Conservation (phyloP, 805 yeast species). For the Myxozyma monticola region DNA sequence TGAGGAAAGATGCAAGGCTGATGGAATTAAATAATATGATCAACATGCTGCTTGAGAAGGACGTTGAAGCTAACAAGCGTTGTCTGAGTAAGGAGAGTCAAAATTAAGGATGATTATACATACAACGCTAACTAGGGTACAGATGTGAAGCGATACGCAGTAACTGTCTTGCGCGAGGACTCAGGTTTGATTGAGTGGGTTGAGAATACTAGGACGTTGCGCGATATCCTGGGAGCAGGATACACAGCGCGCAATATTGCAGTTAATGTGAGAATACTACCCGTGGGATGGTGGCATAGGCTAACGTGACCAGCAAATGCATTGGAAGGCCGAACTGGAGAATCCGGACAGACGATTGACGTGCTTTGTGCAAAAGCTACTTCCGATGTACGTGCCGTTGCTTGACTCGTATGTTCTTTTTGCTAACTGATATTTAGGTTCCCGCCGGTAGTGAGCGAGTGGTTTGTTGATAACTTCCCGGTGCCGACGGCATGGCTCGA, state of each 20-base stretch:
- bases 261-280: slow-evolving; percentile 9
- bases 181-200: slow-evolving; percentile 93
- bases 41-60: slow-evolving; percentile 66
- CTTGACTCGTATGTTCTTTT: background rate
- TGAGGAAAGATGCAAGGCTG: slow-evolving; percentile 90
- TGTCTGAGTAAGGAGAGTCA: slow-evolving; percentile 44
- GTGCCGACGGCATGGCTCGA: slow-evolving; percentile 87
- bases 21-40: slow-evolving; percentile 89
- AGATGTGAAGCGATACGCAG: slow-evolving; percentile 77
- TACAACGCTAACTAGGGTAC: background rate
- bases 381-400: slow-evolving; percentile 15
- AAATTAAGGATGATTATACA: too few species aligned
- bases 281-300: too few species aligned
- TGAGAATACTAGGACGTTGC: slow-evolving; percentile 67
- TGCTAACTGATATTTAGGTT: slow-evolving; percentile 32
- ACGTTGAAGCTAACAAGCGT: slow-evolving; percentile 72
- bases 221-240: slow-evolving; percentile 54
- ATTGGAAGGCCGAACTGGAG: too few species aligned
- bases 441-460: slow-evolving; percentile 75
- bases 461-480: slow-evolving; percentile 88
- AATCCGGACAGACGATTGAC: background rate
- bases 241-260: slow-evolving; percentile 46
- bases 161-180: slow-evolving; percentile 79
- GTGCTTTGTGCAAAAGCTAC: slow-evolving; percentile 12
- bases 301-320: too few species aligned